A percentile compares a stretch with the other conserved stretches of the same genome.
Conservation (phyloP, 176 grass and related monocot species). For the Lolium perenne region DNA sequence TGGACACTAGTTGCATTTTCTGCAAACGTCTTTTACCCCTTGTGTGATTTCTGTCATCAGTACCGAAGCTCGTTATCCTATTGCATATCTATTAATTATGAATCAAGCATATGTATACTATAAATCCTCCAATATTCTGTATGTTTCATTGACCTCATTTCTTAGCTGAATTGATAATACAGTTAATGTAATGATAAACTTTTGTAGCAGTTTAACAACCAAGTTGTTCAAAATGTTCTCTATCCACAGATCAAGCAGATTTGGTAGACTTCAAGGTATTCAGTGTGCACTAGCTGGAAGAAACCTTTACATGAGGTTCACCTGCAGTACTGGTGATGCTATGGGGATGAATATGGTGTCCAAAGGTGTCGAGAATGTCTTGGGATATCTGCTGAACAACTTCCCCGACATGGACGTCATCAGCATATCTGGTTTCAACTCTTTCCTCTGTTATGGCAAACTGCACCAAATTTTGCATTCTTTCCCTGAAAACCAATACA, state of each 20-base stretch:
- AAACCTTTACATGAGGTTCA: conserved; percentile 81
- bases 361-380: conserved; percentile 81
- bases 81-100: conserved; percentile 10
- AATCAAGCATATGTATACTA: conserved; percentile 11
- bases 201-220: conserved; percentile 22
- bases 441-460: conserved; percentile 31
- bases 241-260: conserved; percentile 77
- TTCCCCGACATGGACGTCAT: conserved; percentile 82
- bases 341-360: conserved; percentile 98
- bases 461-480: conserved; percentile 10
- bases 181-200: neutral
- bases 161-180: neutral
- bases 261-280: conserved; percentile 69
- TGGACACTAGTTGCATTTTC: conserved; percentile 19
- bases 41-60: neutral
- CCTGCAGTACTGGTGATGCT: conserved; percentile 80
- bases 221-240: conserved; percentile 25
- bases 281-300: conserved; percentile 74
- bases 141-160: neutral
- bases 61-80: neutral
- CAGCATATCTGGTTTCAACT: conserved; percentile 74
- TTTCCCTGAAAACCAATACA: conserved; percentile 21
- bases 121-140: neutral
- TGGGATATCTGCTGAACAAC: conserved; percentile 63
- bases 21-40: neutral